A percentile compares a stretch with the other conserved stretches of the same genome.
Conservation (phyloP, 2,329 filamentous ascomycete genomes). For the Amylocarpus encephaloides region DNA sequence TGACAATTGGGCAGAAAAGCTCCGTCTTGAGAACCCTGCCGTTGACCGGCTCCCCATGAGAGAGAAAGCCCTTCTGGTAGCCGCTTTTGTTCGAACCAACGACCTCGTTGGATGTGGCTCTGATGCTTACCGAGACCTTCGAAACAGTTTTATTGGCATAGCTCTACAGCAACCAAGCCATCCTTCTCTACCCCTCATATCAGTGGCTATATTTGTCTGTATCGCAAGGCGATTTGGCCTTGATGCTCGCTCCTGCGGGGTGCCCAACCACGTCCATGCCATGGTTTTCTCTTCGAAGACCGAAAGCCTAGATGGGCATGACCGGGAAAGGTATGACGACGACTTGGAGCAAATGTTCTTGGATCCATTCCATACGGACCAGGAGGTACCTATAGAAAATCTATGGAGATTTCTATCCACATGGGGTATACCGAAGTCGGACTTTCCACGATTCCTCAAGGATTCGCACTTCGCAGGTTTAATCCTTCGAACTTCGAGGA, state of each 20-base stretch:
- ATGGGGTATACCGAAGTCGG: slow-evolving; percentile 37
- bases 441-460: slow-evolving; percentile 49
- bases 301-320: slow-evolving; percentile 51
- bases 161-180: slow-evolving; percentile 67
- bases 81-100: slow-evolving; percentile 60
- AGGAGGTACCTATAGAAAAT: slow-evolving; percentile 56
- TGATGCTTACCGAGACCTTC: slow-evolving; percentile 68
- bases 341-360: slow-evolving; percentile 63
- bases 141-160: slow-evolving; percentile 83
- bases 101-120: slow-evolving; percentile 66
- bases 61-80: slow-evolving; percentile 60
- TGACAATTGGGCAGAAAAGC: slow-evolving; percentile 52
- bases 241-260: slow-evolving; percentile 70
- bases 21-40: slow-evolving; percentile 46
- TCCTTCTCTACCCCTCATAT: slow-evolving; percentile 79
- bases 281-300: slow-evolving; percentile 60
- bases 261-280: slow-evolving; percentile 80
- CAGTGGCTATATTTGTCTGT: slow-evolving; percentile 78
- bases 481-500: slow-evolving; percentile 69
- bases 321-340: slow-evolving; percentile 34
- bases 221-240: slow-evolving; percentile 70
- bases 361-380: slow-evolving; percentile 68
- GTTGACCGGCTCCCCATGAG: slow-evolving; percentile 55
- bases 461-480: slow-evolving; percentile 61
- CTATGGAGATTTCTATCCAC: slow-evolving; percentile 54